Percentiles rank a stretch among this genome's conserved stretches.
Evolutionary conservation across 2,329 filamentous ascomycete genomes (phyloP).

Genomic region (Volutella citrinella): DNA sequence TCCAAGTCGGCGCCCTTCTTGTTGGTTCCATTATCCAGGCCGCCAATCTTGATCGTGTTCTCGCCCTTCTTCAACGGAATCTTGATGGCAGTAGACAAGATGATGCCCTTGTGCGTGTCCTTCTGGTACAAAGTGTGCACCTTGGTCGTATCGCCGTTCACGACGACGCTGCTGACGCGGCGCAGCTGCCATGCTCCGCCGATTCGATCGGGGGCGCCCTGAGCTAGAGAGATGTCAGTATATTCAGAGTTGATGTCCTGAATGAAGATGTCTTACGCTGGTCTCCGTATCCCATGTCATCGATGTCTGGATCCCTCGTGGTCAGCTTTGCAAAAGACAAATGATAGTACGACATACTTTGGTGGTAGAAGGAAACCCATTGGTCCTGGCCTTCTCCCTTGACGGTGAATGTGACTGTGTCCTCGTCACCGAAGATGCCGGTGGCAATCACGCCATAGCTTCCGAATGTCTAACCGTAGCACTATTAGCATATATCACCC

Average conservation of each 20-base stretch:
- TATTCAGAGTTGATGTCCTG: too few species aligned
- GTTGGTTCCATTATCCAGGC: slow-evolving; percentile 53
- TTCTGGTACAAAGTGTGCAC: slow-evolving; percentile 51
- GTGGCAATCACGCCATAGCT: slow-evolving; percentile 44
- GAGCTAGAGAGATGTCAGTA: slow-evolving; percentile 27
- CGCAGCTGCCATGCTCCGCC: slow-evolving; percentile 58
- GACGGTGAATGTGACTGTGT: slow-evolving; percentile 47
- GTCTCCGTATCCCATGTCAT: slow-evolving; percentile 59
- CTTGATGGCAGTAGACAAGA: slow-evolving; percentile 55
- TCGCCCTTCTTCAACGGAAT: slow-evolving; percentile 51
- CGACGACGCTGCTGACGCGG: slow-evolving; percentile 57
- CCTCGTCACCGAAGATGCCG: slow-evolving; percentile 51
- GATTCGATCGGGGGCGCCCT: slow-evolving; percentile 57
- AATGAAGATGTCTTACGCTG: slow-evolving; percentile 33
- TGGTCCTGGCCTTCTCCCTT: slow-evolving; percentile 46
- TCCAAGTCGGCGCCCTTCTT: slow-evolving; percentile 58
- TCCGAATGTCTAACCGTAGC: slow-evolving; percentile 36
- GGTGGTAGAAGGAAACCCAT: slow-evolving; percentile 56
- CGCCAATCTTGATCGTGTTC: slow-evolving; percentile 56
- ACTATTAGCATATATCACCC: neutral
- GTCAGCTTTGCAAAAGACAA: neutral
- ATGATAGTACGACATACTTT: slow-evolving; percentile 31
- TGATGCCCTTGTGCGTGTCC: slow-evolving; percentile 55
- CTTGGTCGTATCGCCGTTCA: slow-evolving; percentile 44
- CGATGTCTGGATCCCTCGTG: slow-evolving; percentile 36